Base-by-base conservation (phyloP, 148 eudicot genomes). In the Rhododendron kiyosumense region DNA sequence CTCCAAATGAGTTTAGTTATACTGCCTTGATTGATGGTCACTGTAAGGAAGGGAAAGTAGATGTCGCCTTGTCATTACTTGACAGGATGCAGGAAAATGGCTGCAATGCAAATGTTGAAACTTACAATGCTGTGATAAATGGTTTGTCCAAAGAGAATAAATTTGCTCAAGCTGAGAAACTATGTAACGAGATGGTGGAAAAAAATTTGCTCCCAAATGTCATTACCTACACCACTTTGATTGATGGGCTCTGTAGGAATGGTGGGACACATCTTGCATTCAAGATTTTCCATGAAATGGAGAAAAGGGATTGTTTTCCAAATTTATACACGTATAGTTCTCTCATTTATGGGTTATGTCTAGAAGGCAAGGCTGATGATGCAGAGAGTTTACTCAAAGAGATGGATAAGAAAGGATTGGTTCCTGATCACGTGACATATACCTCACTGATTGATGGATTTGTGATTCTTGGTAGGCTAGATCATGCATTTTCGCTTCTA, bases 391-490 rank as follows among this genome's bases (percentile, higher is more conserved):
- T 95, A 80, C 90, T 93, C 79, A 85, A 88, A 84, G 93, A 93
- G 87, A 93, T 95, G 93, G 86, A 79, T 71, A 88, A 46, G 32
- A 91, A 90, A 89, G 90, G 94, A 81, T 81, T 95, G 57, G 80
- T 87, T 87, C 94, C 95, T 80, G 96, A 94, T 90, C 90, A 85
- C 61, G 95, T 94, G 87, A 89, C 93, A 51, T 95, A 86, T 91
- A 93, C 93, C 81, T 91, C 93, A 74, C 88, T 94, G 77, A 91
- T 95, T 61, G 92, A 93, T 86, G 98, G 98, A 45, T 92, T 88
- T 90, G 93, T 95, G 75, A 88, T 54, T 86, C 84, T 89, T 34
- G 91, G 89, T 86, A 90, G 90, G 84, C 71, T 94, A 86, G 92
- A 94, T 88, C 87, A 86, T 90, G 96, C 98, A 75, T 94, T 95